phyloP scores from a whole-genome alignment of 2,329 filamentous ascomycete species.

The Tolypocladium ovalisporum region DNA sequence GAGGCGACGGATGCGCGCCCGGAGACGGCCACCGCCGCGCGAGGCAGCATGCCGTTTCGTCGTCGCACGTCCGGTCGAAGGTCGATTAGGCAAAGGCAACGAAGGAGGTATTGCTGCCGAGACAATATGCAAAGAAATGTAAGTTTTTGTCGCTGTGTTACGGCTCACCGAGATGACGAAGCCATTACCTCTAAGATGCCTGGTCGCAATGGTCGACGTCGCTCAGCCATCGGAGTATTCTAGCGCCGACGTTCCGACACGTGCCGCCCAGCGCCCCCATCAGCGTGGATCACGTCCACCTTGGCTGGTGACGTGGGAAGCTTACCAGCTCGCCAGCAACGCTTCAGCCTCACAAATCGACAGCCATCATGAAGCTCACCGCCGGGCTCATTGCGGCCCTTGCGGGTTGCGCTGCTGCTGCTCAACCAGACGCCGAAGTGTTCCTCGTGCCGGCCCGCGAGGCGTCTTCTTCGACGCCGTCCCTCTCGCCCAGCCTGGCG shows the following conservation, averaged over 20 bases:
- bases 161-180: not conserved
- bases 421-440: constrained; percentile 35
- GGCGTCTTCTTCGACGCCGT: constrained; percentile 20
- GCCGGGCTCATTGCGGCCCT: constrained; percentile 27
- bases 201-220: constrained; percentile 9
- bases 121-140: not conserved
- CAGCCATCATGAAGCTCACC: constrained; percentile 30
- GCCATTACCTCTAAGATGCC: not conserved
- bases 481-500: constrained; percentile 41
- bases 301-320: constrained; percentile 19
- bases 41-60: constrained; percentile 10
- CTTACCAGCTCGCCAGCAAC: constrained; percentile 11
- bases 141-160: not conserved
- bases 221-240: constrained; percentile 15
- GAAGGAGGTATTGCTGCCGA: not conserved
- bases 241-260: constrained; percentile 15
- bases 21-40: constrained; percentile 10
- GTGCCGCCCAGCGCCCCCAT: constrained; percentile 7
- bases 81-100: not conserved
- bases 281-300: constrained; percentile 3
- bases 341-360: constrained; percentile 21
- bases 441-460: constrained; percentile 35
- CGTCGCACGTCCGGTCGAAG: not conserved
- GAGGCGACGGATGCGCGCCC: constrained; percentile 9
- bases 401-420: constrained; percentile 25